Evolutionary conservation across 2,329 filamentous ascomycete species (phyloP), one percentile per base, ranked within the genome.

Genomic region (Fusarium miscanthi): DNA sequence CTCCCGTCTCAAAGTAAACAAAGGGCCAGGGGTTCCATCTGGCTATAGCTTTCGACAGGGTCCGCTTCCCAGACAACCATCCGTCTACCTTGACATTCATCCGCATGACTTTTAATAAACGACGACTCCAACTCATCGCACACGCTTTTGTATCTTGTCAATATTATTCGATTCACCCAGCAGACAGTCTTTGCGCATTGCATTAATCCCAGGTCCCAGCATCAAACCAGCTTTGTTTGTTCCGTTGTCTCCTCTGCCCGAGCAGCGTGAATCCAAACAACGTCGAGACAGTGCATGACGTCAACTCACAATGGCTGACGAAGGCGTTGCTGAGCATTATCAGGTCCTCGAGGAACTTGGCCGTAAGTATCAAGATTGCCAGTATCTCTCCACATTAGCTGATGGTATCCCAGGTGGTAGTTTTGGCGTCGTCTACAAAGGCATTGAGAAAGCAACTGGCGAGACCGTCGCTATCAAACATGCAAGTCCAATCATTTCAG

Each of bases 381-480:
- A n/a, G 16, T 17, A 13, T 53, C 52, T 38, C 31, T 31, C 8
- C 35, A 33, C 37, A 19, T 30, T 41, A n/a, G n/a, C 73, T 78
- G 27, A 68, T 46, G 52, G n/a, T 23, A 40, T n/a, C 17, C n/a
- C 78, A 97, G 94, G 94, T 82, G 95, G 95, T 66, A 98, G 95
- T 82, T 99, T 99, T 82, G 96, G 96, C 63, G 91, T 95, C 48
- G 96, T 99, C 37, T 99, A 97, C 88, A 98, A 98, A 82, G 96
- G 94, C 56, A 95, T 98, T 79, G 94, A 98, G 78, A 94, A 91
- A 80, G 86, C 90, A 33, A 98, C 95, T 2, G 95, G 95, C 73
- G 94, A 98, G 78, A 92, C 95, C 43, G 96, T 98, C 59, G 96
- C 96, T 37, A 96, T 99, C 82, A 99, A 99, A 84, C 94, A 97